phyloP scores from a whole-genome alignment of 2,329 filamentous ascomycete genomes.

The Fusarium gaditjirri region DNA sequence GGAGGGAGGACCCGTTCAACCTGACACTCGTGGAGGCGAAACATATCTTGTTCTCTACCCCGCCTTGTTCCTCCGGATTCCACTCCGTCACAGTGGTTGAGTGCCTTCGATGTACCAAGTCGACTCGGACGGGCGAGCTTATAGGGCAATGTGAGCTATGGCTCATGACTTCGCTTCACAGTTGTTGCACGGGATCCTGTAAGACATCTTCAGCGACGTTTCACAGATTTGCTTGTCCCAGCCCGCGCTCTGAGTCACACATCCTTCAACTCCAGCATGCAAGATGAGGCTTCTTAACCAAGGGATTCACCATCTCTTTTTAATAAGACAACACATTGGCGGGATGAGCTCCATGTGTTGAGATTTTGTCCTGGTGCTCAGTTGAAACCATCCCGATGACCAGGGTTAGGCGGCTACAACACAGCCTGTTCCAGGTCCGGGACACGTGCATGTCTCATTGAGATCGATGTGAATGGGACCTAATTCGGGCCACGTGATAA shows the following conservation, averaged over 20 bases:
- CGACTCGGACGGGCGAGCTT: slow-evolving; percentile 12
- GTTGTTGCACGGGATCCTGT: slow-evolving; percentile 34
- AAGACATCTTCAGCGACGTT: slow-evolving; percentile 36
- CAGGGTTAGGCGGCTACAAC: slow-evolving; percentile 12
- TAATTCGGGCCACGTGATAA: slow-evolving; percentile 2
- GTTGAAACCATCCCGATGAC: slow-evolving; percentile 25
- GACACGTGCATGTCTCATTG: slow-evolving; percentile 37
- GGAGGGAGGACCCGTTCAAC: slow-evolving; percentile 29
- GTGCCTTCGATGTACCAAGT: slow-evolving; percentile 3
- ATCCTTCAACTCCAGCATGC: slow-evolving; percentile 4
- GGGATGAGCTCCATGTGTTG: slow-evolving; percentile 12
- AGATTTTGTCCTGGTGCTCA: slow-evolving; percentile 16
- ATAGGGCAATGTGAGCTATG: slow-evolving; percentile 17
- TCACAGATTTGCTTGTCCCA: slow-evolving; percentile 25
- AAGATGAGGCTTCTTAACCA: slow-evolving; percentile 8
- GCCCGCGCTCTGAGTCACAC: slow-evolving; percentile 24
- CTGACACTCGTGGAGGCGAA: slow-evolving; percentile 30
- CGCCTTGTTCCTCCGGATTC: slow-evolving; percentile 22
- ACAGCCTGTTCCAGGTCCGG: slow-evolving; percentile 16
- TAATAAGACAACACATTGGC: slow-evolving; percentile 1
- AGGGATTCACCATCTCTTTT: slow-evolving; percentile 1
- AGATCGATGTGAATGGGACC: not conserved
- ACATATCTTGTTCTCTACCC: slow-evolving; percentile 27
- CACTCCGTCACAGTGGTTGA: not conserved
- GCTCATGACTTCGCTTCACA: slow-evolving; percentile 43